Base-by-base conservation (phyloP, 768 basidiomycete species). In the Agaricus blazei region DNA sequence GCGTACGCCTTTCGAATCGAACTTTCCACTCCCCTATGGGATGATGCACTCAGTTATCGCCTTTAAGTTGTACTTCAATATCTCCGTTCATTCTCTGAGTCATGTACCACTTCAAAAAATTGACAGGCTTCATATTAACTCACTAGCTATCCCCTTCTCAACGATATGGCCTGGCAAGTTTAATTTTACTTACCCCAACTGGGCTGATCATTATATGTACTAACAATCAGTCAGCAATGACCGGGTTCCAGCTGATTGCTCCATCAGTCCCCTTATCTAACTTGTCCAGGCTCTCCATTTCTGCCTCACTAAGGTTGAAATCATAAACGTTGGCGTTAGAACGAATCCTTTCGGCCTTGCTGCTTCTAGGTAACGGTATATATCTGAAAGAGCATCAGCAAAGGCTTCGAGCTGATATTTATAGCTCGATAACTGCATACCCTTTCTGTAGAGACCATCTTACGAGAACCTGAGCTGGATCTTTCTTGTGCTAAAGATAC, bases 391-490 rank as follows among this genome's bases (percentile, higher is more conserved):
- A 19, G 37, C 42, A 49, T 51, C 37, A 46, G 42, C 36, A 42
- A 36, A 26, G 36, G 45, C 45, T n/a, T 41, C 15, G 6, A 28
- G 42, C n/a, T 47, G 29, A 40, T n/a, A 56, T 19, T 19, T 19
- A 19, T 52, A 53, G 14, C 26, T 31, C 15, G 6, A 31, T 14
- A 28, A 36, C 23, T 8, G 70, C 80, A 48, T 62, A 89, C 88
- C 85, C 84, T 64, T 79, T 82, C 67, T 97, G 94, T 37, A 98
- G 72, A 28, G 92, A 94, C 91, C 93, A 97, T 24, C 95, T 82
- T 54, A 97, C 72, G 14, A 97, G 78, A 44, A 96, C 75, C 63
- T 97, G 94, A 15, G 92, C 85, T 4, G 81, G 79, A 41, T 85
- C 81, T 52, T 82, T 80, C 41, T 69, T 67, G 60, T 83, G 68